Conservation (phyloP, 371 early-diverging fungal genomes). For the Conidiobolus incongruus region DNA sequence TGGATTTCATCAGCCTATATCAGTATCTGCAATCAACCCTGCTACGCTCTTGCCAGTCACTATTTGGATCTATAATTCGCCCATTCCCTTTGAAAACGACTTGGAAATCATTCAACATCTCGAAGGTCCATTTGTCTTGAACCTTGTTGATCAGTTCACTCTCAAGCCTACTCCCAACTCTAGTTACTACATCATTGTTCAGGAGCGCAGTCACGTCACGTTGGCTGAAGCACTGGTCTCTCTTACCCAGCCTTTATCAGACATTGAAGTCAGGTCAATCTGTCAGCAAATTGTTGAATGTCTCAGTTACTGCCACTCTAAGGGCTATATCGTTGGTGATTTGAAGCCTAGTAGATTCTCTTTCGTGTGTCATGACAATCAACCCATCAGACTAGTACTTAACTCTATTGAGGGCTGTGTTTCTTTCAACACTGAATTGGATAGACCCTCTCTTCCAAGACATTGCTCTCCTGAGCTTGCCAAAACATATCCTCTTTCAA, state of each 20-base stretch:
- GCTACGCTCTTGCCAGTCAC: not conserved
- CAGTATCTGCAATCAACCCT: not conserved
- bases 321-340: not conserved
- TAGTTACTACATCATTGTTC: not conserved
- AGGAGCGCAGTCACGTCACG: not conserved
- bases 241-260: slow-evolving; percentile 1
- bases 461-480: slow-evolving; percentile 4
- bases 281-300: not conserved
- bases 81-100: not conserved
- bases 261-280: not conserved
- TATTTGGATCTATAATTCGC: not conserved
- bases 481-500: not conserved
- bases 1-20: no score
- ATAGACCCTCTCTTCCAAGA: not conserved
- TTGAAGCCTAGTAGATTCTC: slow-evolving; percentile 1
- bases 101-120: slow-evolving; percentile 1
- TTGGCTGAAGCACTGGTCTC: not conserved
- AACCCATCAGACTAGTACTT: not conserved
- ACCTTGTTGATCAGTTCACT: not conserved
- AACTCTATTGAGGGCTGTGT: not conserved
- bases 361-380: not conserved
- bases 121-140: slow-evolving; percentile 1
- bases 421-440: not conserved
- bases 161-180: not conserved
- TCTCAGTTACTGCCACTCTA: not conserved